These are phyloP conservation scores for Hypoxylon fuscum DNA, from an alignment of 495 filamentous ascomycete genomes.

Conservation along the genomic window DNA sequence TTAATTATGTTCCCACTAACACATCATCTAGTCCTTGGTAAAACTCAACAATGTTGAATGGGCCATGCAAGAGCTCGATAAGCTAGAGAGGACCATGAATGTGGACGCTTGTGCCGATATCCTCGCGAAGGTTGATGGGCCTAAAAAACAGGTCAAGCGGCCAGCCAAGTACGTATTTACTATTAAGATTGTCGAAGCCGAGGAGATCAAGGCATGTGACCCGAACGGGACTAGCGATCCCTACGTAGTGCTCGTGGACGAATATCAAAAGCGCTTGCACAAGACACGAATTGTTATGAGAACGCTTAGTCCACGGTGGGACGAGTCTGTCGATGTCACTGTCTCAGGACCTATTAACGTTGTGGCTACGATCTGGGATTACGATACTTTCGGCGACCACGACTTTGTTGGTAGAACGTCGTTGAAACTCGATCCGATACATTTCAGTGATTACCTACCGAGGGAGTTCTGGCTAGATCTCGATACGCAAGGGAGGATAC, in stretches of 20 bases:
- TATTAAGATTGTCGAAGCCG: conserved; percentile 98
- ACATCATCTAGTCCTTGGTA: conserved; percentile 77
- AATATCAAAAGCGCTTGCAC: conserved; percentile 96
- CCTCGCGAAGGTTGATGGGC: conserved; percentile 69
- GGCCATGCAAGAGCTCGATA: conserved; percentile 88
- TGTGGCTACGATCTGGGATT: conserved; percentile 98
- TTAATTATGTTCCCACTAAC: conserved; percentile 20
- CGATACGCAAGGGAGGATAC: conserved; percentile 90
- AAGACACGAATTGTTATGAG: conserved; percentile 93
- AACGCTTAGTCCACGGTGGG: conserved; percentile 96
- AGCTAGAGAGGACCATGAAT: conserved; percentile 86
- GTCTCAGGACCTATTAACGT: conserved; percentile 91
- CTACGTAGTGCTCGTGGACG: conserved; percentile 95
- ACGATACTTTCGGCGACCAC: conserved; percentile 96
- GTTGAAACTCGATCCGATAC: conserved; percentile 90
- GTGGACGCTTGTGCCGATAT: conserved; percentile 93
- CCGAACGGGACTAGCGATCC: conserved; percentile 94
- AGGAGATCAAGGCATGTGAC: conserved; percentile 97
- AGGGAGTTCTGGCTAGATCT: conserved; percentile 97
- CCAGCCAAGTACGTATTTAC: conserved; percentile 93
- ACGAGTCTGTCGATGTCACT: conserved; percentile 95
- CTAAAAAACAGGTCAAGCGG: conserved; percentile 61
- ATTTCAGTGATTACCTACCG: conserved; percentile 95
- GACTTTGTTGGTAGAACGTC: conserved; percentile 96
- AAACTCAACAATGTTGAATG: conserved; percentile 99